Conservation (phyloP, 768 basidiomycete genomes). For the Pisolithus tinctorius region DNA sequence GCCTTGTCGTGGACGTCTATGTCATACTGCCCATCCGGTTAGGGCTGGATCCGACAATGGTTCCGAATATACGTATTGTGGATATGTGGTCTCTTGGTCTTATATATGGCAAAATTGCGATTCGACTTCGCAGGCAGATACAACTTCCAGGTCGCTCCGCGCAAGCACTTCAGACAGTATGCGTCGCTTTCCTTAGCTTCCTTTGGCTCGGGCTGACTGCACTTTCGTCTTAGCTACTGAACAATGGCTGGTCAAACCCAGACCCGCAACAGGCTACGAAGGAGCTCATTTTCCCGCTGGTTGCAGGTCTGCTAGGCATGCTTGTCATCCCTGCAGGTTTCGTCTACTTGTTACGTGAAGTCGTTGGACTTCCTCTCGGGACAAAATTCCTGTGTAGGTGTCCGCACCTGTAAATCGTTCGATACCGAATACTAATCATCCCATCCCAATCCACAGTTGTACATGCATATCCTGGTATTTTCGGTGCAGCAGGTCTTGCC, state of each 20-base stretch:
- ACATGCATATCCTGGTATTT: slow-evolving; percentile 71
- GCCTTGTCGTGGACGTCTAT: slow-evolving; percentile 76
- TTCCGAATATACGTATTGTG: slow-evolving; percentile 65
- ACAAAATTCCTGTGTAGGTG: slow-evolving; percentile 61
- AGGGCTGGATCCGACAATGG: slow-evolving; percentile 47
- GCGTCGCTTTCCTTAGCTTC: slow-evolving; percentile 13
- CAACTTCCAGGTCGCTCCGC: slow-evolving; percentile 36
- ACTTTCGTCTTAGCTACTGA: slow-evolving; percentile 42
- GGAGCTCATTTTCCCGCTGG: slow-evolving; percentile 60
- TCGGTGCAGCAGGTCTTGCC: slow-evolving; percentile 47
- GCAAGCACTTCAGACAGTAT: slow-evolving; percentile 49
- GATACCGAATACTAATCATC: no score
- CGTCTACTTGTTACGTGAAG: slow-evolving; percentile 35
- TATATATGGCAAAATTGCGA: slow-evolving; percentile 65
- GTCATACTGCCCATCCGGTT: slow-evolving; percentile 68
- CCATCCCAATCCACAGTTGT: slow-evolving; percentile 37
- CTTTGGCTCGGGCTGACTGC: slow-evolving; percentile 2
- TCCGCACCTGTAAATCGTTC: not conserved
- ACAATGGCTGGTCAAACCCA: slow-evolving; percentile 67
- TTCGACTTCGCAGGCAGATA: slow-evolving; percentile 46
- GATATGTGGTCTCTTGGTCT: slow-evolving; percentile 81
- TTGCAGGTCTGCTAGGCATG: slow-evolving; percentile 51
- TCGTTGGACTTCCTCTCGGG: slow-evolving; percentile 32
- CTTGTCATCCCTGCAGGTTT: slow-evolving; percentile 53
- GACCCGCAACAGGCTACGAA: slow-evolving; percentile 62